A percentile compares a stretch with the other conserved stretches of the same genome.
phyloP scores from a whole-genome alignment of 2,329 filamentous ascomycete species.

The Teratosphaeria gauchensis region DNA sequence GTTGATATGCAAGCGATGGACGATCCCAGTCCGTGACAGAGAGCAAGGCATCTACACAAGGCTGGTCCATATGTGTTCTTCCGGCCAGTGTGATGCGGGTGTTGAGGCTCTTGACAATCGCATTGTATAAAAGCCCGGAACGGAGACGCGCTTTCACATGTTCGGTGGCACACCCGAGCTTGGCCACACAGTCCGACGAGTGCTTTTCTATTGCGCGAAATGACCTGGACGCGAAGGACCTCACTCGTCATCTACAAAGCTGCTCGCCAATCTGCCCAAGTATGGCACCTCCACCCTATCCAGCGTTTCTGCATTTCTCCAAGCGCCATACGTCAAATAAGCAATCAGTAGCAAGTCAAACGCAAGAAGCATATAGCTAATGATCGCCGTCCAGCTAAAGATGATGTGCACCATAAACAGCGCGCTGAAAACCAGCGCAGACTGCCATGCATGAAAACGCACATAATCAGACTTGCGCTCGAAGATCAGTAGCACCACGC shows the following conservation, averaged over 20 bases:
- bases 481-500: conserved; percentile 70
- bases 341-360: conserved; percentile 67
- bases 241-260: conserved; percentile 50
- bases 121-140: neutral
- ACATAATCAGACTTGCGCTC: conserved; percentile 98
- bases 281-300: conserved; percentile 74
- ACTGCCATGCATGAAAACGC: conserved; percentile 93
- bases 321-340: conserved; percentile 69
- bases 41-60: neutral
- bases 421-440: conserved; percentile 22
- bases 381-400: conserved; percentile 71
- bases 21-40: neutral
- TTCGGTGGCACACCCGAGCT: neutral
- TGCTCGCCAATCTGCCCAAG: conserved; percentile 75
- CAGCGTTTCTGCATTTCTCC: conserved; percentile 64
- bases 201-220: too few relatives aligned
- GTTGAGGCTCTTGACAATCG: neutral
- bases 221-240: neutral
- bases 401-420: conserved; percentile 71
- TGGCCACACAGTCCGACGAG: neutral
- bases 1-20: neutral
- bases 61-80: neutral
- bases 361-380: conserved; percentile 76
- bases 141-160: neutral
- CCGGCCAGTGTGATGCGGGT: neutral